Percentiles rank a stretch among this genome's conserved stretches.
phyloP scores from a whole-genome alignment of 2,329 filamentous ascomycete genomes.

The Tolypocladium album region DNA sequence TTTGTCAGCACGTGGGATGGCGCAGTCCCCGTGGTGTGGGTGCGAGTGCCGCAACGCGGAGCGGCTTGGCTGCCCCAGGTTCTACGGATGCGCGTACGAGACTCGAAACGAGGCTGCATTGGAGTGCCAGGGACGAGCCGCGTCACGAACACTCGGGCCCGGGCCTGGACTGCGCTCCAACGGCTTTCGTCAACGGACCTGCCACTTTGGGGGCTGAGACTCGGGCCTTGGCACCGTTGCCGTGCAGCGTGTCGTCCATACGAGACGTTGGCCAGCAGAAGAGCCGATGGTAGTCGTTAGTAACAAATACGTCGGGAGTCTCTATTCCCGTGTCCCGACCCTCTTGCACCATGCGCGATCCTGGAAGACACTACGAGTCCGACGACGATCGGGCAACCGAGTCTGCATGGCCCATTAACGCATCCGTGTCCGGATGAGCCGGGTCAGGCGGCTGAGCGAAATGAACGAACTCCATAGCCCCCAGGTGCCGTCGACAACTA shows the following conservation, averaged over 20 bases:
- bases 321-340: neutral
- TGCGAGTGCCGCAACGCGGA: neutral
- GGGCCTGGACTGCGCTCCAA: neutral
- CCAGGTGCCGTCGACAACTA: neutral
- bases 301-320: neutral
- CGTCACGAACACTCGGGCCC: neutral
- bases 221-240: neutral
- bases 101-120: neutral
- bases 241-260: neutral
- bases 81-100: too few species aligned
- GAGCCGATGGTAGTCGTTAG: neutral
- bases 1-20: neutral
- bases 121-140: neutral
- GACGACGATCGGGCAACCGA: neutral
- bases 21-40: neutral
- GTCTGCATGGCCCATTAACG: neutral
- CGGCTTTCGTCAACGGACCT: neutral
- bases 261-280: neutral
- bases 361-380: neutral
- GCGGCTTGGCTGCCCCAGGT: neutral
- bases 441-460: neutral
- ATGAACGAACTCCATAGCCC: neutral
- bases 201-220: neutral
- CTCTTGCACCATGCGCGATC: neutral
- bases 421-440: neutral